phyloP scores from a whole-genome alignment of 2,329 filamentous ascomycete genomes.

The Nothopassalora personata region DNA sequence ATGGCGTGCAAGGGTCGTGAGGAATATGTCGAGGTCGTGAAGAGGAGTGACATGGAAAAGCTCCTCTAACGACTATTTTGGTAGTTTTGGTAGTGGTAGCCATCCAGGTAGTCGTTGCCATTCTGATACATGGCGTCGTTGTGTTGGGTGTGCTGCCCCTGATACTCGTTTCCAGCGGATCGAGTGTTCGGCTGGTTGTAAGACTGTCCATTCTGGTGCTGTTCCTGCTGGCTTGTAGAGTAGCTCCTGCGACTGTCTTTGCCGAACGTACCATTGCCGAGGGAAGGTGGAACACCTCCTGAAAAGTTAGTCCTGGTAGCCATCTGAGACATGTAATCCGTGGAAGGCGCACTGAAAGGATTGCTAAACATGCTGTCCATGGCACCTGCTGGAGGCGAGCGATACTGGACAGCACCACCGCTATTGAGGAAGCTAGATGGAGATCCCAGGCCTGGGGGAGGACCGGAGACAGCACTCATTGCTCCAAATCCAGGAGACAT shows the following conservation, averaged over 20 bases:
- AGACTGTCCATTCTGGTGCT: not conserved
- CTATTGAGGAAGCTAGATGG: conserved; percentile 50
- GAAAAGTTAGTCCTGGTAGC: conserved; percentile 20
- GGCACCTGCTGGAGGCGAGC: conserved; percentile 12
- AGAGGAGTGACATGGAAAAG: not conserved
- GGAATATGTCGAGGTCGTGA: not conserved
- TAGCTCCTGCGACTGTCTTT: conserved; percentile 17
- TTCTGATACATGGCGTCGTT: not conserved
- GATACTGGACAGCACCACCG: conserved; percentile 12
- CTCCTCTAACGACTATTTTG: not conserved
- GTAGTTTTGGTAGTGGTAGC: not conserved
- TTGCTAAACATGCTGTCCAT: conserved; percentile 29
- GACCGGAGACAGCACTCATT: conserved; percentile 50
- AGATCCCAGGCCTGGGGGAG: conserved; percentile 72
- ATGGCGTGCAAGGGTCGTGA: not conserved
- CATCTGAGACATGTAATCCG: conserved; percentile 22
- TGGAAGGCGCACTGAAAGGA: conserved; percentile 21
- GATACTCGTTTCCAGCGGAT: not conserved
- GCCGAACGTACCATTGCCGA: conserved; percentile 24
- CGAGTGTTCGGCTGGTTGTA: not conserved
- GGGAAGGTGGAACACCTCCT: conserved; percentile 26
- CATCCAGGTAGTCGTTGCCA: not conserved
- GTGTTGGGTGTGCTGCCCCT: not conserved
- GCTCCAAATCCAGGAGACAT: conserved; percentile 53
- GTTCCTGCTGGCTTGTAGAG: conserved; percentile 4